Percentiles rank a stretch among this genome's conserved stretches.
Evolutionary conservation across 352 stramenopile genomes (phyloP).

Genomic region (Phytophthora melonis): DNA sequence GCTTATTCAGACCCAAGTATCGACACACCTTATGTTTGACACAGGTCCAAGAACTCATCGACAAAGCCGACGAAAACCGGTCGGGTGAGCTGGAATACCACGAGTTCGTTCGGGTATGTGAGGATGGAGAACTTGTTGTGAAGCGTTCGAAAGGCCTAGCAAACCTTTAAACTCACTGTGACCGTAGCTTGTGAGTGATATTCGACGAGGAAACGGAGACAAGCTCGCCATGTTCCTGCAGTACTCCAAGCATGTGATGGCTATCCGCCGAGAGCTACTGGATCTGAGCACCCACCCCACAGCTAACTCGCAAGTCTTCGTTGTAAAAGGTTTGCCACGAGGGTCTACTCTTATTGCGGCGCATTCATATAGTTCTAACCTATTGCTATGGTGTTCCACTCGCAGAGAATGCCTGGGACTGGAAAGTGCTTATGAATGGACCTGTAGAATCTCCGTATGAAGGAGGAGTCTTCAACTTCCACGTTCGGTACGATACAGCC

Average conservation of each 20-base stretch:
- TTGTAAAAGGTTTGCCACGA: conserved; percentile 52
- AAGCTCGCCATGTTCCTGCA: conserved; percentile 73
- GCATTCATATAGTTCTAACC: too few species aligned
- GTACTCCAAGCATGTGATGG: conserved; percentile 66
- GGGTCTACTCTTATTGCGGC: too few species aligned
- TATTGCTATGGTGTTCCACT: too few species aligned
- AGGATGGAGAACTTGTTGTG: not conserved
- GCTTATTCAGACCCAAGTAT: not conserved
- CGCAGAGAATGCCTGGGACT: conserved; percentile 66
- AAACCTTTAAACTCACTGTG: not conserved
- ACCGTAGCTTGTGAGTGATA: conserved; percentile 67
- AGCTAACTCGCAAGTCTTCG: conserved; percentile 26
- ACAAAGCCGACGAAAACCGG: conserved; percentile 77
- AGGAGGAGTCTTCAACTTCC: conserved; percentile 54
- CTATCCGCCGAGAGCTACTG: conserved; percentile 56
- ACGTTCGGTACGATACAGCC: conserved; percentile 36
- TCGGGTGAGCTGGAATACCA: conserved; percentile 74
- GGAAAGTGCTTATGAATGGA: conserved; percentile 45
- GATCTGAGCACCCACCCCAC: conserved; percentile 50
- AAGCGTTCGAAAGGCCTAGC: not conserved
- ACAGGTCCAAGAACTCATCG: conserved; percentile 69
- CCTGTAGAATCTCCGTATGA: conserved; percentile 57
- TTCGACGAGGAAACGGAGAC: conserved; percentile 62
- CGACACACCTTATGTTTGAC: not conserved
- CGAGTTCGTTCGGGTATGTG: conserved; percentile 70